phyloP scores from a whole-genome alignment of 2,329 filamentous ascomycete species.

The Cercospora sesami region DNA sequence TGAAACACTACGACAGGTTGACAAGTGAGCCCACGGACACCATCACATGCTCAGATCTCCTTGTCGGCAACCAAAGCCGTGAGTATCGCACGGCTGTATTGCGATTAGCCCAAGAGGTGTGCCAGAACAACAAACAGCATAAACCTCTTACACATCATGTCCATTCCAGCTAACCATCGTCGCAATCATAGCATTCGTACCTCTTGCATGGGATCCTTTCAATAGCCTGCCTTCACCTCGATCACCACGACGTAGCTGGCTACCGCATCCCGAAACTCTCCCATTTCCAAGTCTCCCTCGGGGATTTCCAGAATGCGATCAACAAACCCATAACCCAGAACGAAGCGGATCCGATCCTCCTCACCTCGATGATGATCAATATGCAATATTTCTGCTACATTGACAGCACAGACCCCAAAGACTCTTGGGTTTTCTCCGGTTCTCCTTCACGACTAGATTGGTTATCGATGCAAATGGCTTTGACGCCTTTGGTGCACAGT shows the following conservation, averaged over 20 bases:
- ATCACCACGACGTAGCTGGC: not conserved
- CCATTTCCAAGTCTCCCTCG: constrained; percentile 15
- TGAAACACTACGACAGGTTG: constrained; percentile 14
- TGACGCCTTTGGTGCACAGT: constrained; percentile 11
- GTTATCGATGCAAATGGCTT: constrained; percentile 17
- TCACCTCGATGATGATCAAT: constrained; percentile 19
- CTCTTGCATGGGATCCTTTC: constrained; percentile 16
- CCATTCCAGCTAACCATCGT: not conserved
- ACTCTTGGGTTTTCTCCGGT: constrained; percentile 17
- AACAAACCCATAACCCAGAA: constrained; percentile 9
- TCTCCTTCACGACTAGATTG: constrained; percentile 10
- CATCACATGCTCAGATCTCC: constrained; percentile 16
- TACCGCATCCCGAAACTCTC: constrained; percentile 15
- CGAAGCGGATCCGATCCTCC: constrained; percentile 17
- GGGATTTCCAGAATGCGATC: constrained; percentile 16
- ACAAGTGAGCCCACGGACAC: constrained; percentile 14
- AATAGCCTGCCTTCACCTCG: constrained; percentile 15
- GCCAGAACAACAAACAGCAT: not conserved
- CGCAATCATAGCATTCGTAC: constrained; percentile 9
- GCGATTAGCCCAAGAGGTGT: constrained; percentile 18
- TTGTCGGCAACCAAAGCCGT: constrained; percentile 4
- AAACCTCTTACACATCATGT: not conserved
- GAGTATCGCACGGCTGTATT: constrained; percentile 15
- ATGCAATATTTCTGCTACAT: constrained; percentile 16
- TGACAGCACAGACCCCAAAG: constrained; percentile 3